Base-by-base conservation (phyloP, 768 basidiomycete genomes). In the Chiua virens region DNA sequence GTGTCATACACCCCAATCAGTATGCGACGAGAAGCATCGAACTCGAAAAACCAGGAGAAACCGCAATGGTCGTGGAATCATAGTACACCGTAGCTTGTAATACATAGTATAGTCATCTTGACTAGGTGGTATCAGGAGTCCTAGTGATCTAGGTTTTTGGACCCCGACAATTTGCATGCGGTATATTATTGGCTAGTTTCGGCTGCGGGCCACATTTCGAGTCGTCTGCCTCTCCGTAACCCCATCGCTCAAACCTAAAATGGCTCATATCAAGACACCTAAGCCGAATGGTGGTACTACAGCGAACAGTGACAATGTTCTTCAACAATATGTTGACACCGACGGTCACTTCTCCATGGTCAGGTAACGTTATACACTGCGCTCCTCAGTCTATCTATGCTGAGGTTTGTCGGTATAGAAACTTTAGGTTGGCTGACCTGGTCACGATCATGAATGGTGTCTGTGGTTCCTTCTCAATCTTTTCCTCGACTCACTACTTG, bases 391-490 rank as follows among this genome's bases (percentile, higher is more conserved):
- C 47, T 46, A 52, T 69, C 55, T 46, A 43, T 55, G 45, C 56
- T 60, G 45, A 57, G 53, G 10, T 10, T 47, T 35, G 36, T 40
- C 37, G 36, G 49, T 54, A 39, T 61, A 97, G 97, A 61, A 98
- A 98, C 71, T 99, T 99, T 68, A 91, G 95, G 47, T 82, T 98
- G 23, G 97, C 97, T 58, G 97, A 99, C 75, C 80, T 97, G 45
- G 93, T 99, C 61, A 99, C 97, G 32, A 93, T 99, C 57, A 94
- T 95, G 87, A 99, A 99, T 67, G 97, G 97, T 40, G 88, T 98
- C 70, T 99, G 97, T 73, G 97, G 97, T 51, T 89, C 90, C 17
- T 87, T 96, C 61, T 98, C 94, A 23, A 82, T 99, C 66, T 94
- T 98, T 71, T 90, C 87, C 34, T 94, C 92, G 7, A 94, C 91